Evolutionary conservation across 805 yeast species (phyloP).

Genomic region (Dipodascopsis tothii): DNA sequence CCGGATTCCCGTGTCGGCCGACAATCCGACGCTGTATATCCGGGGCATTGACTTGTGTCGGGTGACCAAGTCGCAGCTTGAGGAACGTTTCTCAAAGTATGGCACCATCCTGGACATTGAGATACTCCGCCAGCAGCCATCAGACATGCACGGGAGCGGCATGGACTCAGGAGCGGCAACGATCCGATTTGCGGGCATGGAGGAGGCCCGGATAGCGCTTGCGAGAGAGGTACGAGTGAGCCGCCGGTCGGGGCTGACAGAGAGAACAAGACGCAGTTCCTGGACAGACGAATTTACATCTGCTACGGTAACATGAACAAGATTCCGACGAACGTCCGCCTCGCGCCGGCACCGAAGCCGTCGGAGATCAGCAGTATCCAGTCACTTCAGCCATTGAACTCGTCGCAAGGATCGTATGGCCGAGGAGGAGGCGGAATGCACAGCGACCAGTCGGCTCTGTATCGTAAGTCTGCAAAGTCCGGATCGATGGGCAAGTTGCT

Average conservation of each 20-base stretch:
- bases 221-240: slow-evolving; percentile 9
- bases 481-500: too few species aligned
- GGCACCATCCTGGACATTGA: slow-evolving; percentile 49
- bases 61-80: slow-evolving; percentile 48
- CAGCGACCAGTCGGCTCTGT: too few species aligned
- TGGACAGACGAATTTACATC: slow-evolving; percentile 16
- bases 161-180: slow-evolving; percentile 9
- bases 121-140: background rate
- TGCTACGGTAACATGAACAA: slow-evolving; percentile 14
- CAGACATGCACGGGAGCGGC: slow-evolving; percentile 6
- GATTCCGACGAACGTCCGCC: slow-evolving; percentile 14
- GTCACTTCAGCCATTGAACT: background rate
- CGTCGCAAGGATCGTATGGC: background rate
- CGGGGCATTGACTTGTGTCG: slow-evolving; percentile 53
- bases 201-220: slow-evolving; percentile 17
- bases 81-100: slow-evolving; percentile 55
- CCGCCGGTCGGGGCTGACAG: background rate
- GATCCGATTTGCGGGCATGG: slow-evolving; percentile 9
- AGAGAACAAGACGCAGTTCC: slow-evolving; percentile 16
- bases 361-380: background rate
- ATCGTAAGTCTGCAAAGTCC: too few species aligned
- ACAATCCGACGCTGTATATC: slow-evolving; percentile 61
- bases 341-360: slow-evolving; percentile 21
- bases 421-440: too few species aligned
- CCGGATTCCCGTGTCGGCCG: slow-evolving; percentile 41